These are phyloP conservation scores for Arachnomyces sp. DNA, from an alignment of 2,329 filamentous ascomycete species.

Conservation along the genomic window DNA sequence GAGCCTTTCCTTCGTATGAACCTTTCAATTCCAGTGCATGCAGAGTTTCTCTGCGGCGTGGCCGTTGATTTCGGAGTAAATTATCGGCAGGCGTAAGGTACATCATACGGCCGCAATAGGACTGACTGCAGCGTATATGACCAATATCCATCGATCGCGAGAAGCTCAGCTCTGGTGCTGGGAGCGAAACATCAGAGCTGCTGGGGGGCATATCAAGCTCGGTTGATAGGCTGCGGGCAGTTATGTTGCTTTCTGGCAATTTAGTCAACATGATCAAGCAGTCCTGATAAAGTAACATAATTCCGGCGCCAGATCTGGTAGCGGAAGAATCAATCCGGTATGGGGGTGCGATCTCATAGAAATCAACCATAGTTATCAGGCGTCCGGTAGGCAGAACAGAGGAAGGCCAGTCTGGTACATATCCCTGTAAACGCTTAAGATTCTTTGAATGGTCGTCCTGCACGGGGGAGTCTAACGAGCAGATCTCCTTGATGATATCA, in stretches of 20 bases:
- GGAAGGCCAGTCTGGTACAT: constrained; percentile 69
- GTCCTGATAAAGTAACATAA: constrained; percentile 79
- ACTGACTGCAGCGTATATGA: constrained; percentile 59
- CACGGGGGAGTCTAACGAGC: constrained; percentile 71
- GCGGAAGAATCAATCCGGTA: constrained; percentile 45
- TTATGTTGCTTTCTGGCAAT: constrained; percentile 51
- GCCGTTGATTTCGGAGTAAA: constrained; percentile 9
- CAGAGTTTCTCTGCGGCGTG: constrained; percentile 24
- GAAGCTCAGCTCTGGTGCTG: constrained; percentile 62
- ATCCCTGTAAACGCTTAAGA: constrained; percentile 62
- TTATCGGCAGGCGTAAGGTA: constrained; percentile 26
- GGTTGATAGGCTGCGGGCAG: constrained; percentile 68
- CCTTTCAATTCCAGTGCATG: constrained; percentile 66
- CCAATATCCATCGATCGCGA: constrained; percentile 61
- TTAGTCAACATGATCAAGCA: constrained; percentile 70
- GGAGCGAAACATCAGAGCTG: constrained; percentile 29
- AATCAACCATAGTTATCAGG: constrained; percentile 72
- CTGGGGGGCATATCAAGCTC: constrained; percentile 76
- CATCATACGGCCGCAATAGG: constrained; percentile 30
- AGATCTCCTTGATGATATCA: constrained; percentile 93
- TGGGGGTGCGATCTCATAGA: constrained; percentile 65
- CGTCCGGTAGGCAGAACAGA: constrained; percentile 66
- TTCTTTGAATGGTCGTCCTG: constrained; percentile 62
- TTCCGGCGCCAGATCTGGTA: constrained; percentile 48
- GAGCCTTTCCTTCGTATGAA: constrained; percentile 67